Evolutionary conservation across 2,329 filamentous ascomycete genomes (phyloP), one percentile per base, ranked within the genome.

Genomic region (Penicillium sclerotigenum): DNA sequence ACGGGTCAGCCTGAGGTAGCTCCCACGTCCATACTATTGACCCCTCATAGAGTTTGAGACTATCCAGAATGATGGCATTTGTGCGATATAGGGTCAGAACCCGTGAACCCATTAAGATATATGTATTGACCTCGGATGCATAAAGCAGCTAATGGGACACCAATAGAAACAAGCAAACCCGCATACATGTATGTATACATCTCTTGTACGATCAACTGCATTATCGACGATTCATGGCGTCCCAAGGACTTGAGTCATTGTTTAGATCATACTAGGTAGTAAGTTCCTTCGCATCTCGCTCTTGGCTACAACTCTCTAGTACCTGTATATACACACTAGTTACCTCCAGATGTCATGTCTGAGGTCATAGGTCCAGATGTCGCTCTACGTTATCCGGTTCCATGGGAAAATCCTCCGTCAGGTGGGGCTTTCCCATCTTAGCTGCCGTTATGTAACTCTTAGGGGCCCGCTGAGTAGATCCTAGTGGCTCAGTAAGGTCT

Each of bases 1-100:
- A 48, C 43, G 51, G 51, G 51, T 48, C 43, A 54, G 42, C 42
- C 51, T 53, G 42, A 54, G 34, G 51, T 48, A 54, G 51, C 36
- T 41, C 43, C 29, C 18, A 31, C 16, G 26, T 37, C 46, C 43
- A 45, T 14, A 45, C 42, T 47, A 24, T 26, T 8, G 41, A 52
- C 42, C 50, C 49, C 40, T 46, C 50, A 26, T 43, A 51, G 46
- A 48, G 46, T 37, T 47, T 18, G 2, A 14, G 10, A 22, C 22
- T 28, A 34, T 47, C 2, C 13, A 28, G 22, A 36, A 26, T 20
- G 14, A 13, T 36, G 31, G 3, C 22, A 48, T 47, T 43, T 52
- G 50, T 52, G 50, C 31, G 50, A 52, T 38, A n/a, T 47, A 52
- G 50, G 50, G 50, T 31, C 33, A 22, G 24, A 31, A 41, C 50